These are phyloP conservation scores for Tulasnella sp. DNA, from an alignment of 768 basidiomycete genomes.

Conservation along the genomic window DNA sequence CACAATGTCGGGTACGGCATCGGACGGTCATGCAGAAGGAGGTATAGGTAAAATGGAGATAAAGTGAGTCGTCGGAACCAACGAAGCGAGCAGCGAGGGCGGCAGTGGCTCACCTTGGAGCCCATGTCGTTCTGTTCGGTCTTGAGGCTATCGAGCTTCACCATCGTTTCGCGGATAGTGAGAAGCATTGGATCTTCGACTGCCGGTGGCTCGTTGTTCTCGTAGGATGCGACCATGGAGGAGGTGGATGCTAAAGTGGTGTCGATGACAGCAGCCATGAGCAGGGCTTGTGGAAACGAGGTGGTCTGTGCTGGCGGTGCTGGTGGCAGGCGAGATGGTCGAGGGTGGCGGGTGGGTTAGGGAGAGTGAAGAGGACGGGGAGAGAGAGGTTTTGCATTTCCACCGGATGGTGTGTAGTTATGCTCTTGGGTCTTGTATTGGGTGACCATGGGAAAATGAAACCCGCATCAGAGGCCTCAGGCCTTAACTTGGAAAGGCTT, in stretches of 20 bases:
- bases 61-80: constrained; percentile 14
- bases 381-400: constrained; percentile 9
- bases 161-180: constrained; percentile 19
- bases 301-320: neutral
- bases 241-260: constrained; percentile 7
- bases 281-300: neutral
- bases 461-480: constrained; percentile 8
- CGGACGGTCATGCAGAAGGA: neutral
- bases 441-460: constrained; percentile 10
- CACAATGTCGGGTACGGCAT: neutral
- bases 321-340: neutral
- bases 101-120: constrained; percentile 20
- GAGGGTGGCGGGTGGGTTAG: neutral
- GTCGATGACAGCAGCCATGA: constrained; percentile 1
- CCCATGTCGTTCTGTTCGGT: constrained; percentile 6
- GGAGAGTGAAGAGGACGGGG: neutral
- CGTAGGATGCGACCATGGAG: constrained; percentile 12
- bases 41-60: constrained; percentile 17
- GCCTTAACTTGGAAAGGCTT: constrained; percentile 5
- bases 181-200: constrained; percentile 22
- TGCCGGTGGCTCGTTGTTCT: constrained; percentile 9
- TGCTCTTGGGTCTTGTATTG: constrained; percentile 2
- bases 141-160: constrained; percentile 6
- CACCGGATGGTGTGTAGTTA: neutral
- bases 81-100: neutral